Conservation (phyloP, 805 yeast species). For the Myxozyma neotropica region DNA sequence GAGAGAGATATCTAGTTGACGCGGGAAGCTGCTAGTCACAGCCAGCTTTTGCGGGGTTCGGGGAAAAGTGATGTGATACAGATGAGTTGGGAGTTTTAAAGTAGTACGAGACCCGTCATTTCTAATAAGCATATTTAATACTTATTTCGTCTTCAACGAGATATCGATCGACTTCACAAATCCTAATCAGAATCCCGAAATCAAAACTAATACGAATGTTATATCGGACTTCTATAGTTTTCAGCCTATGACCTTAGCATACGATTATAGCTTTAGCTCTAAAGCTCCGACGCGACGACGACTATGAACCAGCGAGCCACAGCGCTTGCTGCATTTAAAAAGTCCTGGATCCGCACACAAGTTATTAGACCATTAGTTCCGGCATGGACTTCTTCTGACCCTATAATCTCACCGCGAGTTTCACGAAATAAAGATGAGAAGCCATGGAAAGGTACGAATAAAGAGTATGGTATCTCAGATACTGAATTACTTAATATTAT, state of each 20-base stretch:
- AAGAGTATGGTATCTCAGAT: constrained; percentile 29
- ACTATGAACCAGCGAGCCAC: neutral
- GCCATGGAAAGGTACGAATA: constrained; percentile 23
- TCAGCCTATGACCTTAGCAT: neutral
- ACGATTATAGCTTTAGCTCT: neutral
- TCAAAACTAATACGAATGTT: no score
- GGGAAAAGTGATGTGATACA: neutral
- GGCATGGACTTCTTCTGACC: constrained; percentile 10
- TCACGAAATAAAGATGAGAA: neutral
- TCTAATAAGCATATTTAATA: neutral
- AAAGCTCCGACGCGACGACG: no score
- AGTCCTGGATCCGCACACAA: neutral
- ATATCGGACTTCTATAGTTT: neutral
- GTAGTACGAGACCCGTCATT: neutral
- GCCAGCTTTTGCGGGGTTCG: neutral
- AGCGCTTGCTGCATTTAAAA: neutral
- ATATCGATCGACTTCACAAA: no score
- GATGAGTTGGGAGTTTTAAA: neutral
- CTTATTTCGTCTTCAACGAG: neutral
- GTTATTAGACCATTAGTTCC: constrained; percentile 3
- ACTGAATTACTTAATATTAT: constrained; percentile 23
- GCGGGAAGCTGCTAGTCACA: no score
- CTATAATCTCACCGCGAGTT: neutral
- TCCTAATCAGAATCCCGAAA: no score
- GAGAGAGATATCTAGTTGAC: neutral